Evolutionary conservation across 2,329 filamentous ascomycete genomes (phyloP).

Genomic region (Xylariaceae sp.): DNA sequence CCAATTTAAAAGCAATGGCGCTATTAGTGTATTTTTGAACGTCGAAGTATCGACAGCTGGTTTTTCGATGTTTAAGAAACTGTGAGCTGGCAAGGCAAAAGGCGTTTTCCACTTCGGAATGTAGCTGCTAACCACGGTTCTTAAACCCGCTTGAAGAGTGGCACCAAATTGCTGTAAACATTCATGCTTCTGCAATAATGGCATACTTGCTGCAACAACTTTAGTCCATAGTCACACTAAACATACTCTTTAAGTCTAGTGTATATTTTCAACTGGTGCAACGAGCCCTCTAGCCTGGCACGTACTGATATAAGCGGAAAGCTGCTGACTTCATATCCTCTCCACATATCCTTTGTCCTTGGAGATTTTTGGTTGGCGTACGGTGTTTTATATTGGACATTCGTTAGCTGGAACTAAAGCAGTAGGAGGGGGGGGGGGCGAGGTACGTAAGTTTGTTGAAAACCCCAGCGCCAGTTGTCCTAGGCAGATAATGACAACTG

Average conservation of each 20-base stretch:
- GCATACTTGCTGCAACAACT: no score
- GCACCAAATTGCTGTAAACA: no score
- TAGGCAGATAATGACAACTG: conserved; percentile 30
- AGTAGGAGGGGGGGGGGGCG: conserved; percentile 1
- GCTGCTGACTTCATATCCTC: conserved; percentile 21
- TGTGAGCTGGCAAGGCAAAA: no score
- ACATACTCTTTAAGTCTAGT: neutral
- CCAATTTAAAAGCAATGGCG: no score
- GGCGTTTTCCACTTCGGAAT: no score
- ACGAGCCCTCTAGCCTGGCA: neutral
- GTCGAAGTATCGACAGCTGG: no score
- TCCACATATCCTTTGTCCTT: conserved; percentile 35
- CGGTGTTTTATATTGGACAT: conserved; percentile 22
- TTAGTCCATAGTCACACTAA: no score
- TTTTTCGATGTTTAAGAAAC: no score
- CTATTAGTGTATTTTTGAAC: no score
- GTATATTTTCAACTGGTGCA: neutral
- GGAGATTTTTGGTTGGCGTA: conserved; percentile 33
- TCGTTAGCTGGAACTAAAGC: conserved; percentile 23
- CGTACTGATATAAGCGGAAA: neutral
- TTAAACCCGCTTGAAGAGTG: no score
- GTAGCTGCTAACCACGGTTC: no score
- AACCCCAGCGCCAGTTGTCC: neutral
- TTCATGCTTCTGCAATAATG: no score
- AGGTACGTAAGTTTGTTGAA: neutral